These are phyloP conservation scores for Millerozyma acaciae DNA, from an alignment of 805 yeast genomes.

Conservation along the genomic window DNA sequence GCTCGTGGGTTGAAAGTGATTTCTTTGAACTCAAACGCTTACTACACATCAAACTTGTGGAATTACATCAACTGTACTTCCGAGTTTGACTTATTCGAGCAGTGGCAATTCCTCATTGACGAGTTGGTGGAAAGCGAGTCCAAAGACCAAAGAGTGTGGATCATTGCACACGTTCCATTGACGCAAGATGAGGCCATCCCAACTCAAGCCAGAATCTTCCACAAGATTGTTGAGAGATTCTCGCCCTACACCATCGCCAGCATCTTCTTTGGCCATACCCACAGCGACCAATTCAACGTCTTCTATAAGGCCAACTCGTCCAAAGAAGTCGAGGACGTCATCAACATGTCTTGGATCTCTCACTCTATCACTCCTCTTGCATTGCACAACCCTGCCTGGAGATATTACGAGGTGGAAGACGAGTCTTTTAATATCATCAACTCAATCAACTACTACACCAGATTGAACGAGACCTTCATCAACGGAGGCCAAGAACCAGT, in stretches of 20 bases:
- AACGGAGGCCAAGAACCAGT: slow-evolving; percentile 53
- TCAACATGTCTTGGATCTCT: slow-evolving; percentile 60
- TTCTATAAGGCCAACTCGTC: slow-evolving; percentile 47
- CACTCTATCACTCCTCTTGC: slow-evolving; percentile 64
- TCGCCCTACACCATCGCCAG: slow-evolving; percentile 67
- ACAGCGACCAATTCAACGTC: slow-evolving; percentile 62
- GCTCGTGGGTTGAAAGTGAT: slow-evolving; percentile 55
- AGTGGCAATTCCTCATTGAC: slow-evolving; percentile 54
- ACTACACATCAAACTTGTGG: slow-evolving; percentile 57
- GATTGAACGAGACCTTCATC: slow-evolving; percentile 52
- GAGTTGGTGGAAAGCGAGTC: slow-evolving; percentile 60
- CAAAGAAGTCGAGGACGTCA: slow-evolving; percentile 38
- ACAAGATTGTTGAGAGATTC: slow-evolving; percentile 59
- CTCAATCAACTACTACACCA: slow-evolving; percentile 55
- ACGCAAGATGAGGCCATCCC: slow-evolving; percentile 58
- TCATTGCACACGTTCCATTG: slow-evolving; percentile 64
- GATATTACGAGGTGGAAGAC: slow-evolving; percentile 65
- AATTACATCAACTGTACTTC: slow-evolving; percentile 49
- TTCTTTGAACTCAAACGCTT: slow-evolving; percentile 63
- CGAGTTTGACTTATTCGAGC: slow-evolving; percentile 60
- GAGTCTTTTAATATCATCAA: slow-evolving; percentile 59
- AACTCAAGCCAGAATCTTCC: slow-evolving; percentile 51
- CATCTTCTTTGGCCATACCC: slow-evolving; percentile 70
- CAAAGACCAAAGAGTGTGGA: slow-evolving; percentile 65
- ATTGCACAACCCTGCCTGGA: slow-evolving; percentile 65